Evolutionary conservation across 148 eudicot genomes (phyloP), one percentile per base, ranked within the genome.

Genomic region (Arbutus unedo): DNA sequence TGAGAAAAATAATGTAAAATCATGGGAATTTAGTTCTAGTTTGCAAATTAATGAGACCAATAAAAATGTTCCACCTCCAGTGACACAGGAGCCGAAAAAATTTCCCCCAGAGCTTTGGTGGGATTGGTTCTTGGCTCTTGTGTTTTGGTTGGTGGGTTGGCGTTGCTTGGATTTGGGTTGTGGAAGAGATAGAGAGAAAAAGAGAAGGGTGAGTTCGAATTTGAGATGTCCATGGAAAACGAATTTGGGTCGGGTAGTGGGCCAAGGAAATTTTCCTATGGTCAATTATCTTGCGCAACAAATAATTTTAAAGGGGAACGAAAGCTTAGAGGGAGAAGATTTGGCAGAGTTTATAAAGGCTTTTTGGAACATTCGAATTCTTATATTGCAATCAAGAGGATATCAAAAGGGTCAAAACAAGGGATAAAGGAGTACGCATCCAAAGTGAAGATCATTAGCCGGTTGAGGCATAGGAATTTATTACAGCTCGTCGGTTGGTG

Each of bases 21-120:
- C 87, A 4, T 88, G 90, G 90, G 15, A 77, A 8, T 88, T 84
- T 14, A 83, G 62, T 71, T 85, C 90, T 3, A 74, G 5, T 14
- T 11, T 56, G 21, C 55, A 51, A 82, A 31, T 31, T 31, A 31
- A 31, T 31, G 38, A 31, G 38, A 31, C 38, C 38, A 31, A 31
- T 31, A 31, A 31, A 31, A 31, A 31, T 31, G 1, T 31, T 31
- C 38, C 38, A 31, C 0, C 38, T 31, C 38, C 38, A 31, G 38
- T 19, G 4, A n/a, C 0, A 31, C 23, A 21, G 18, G 43, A 5
- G 5, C 13, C 70, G n/a, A 18, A 4, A 18, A 18, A 19, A 8
- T 21, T 4, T 3, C 2, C 13, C 4, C 8, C 1, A 74, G 80
- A 53, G 1, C 76, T 3, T 13, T 50, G 53, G 53, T 50, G 53